phyloP scores from a whole-genome alignment of 192 early-diverging fungal genomes.

The Paraglomus brasilianum region DNA sequence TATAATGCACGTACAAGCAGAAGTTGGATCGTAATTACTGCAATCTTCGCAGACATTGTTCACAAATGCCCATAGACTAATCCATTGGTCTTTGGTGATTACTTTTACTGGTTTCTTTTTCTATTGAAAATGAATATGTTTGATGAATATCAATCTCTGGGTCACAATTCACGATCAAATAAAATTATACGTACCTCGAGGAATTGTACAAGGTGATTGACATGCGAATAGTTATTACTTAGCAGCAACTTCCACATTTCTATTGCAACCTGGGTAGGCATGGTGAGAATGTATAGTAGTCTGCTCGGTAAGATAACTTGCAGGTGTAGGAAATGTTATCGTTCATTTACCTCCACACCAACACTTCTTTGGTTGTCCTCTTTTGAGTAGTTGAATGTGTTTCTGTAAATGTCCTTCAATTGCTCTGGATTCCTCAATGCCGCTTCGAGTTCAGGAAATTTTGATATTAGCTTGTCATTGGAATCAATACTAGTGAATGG shows the following conservation, averaged over 20 bases:
- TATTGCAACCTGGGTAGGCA: constrained; percentile 41
- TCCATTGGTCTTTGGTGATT: constrained; percentile 69
- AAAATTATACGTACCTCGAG: too few species aligned
- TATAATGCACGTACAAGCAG: constrained; percentile 54
- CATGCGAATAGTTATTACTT: neutral
- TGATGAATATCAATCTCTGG: neutral
- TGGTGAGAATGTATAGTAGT: too few species aligned
- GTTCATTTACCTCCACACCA: constrained; percentile 50
- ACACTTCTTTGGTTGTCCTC: constrained; percentile 60
- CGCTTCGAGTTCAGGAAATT: constrained; percentile 37
- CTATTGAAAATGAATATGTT: constrained; percentile 12
- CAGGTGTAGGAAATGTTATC: neutral
- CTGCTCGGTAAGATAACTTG: too few species aligned
- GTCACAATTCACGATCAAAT: too few species aligned
- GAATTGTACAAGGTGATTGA: neutral
- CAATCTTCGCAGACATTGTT: constrained; percentile 48
- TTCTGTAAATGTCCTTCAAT: constrained; percentile 63
- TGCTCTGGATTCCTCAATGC: constrained; percentile 38
- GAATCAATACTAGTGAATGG: constrained; percentile 38
- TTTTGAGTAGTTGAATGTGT: constrained; percentile 63
- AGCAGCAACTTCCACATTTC: constrained; percentile 44
- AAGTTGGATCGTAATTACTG: constrained; percentile 55
- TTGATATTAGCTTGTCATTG: constrained; percentile 36
- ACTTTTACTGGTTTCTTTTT: constrained; percentile 49
- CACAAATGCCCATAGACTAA: constrained; percentile 61